A percentile compares a stretch with the other conserved stretches of the same genome.
Evolutionary conservation across 768 basidiomycete genomes (phyloP).

Genomic region (Ephemerocybe angulata): DNA sequence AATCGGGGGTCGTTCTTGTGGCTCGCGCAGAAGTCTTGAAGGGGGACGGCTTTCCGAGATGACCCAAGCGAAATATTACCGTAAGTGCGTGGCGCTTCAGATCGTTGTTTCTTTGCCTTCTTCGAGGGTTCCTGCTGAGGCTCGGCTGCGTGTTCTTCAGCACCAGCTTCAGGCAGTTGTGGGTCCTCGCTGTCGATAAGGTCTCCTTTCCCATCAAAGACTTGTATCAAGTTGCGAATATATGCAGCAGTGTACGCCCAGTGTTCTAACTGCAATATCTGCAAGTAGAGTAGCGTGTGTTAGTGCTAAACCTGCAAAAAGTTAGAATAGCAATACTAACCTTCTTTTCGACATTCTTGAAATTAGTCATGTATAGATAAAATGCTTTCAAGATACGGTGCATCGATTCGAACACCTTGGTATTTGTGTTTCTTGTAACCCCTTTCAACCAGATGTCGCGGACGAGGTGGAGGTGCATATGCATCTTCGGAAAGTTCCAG

Average conservation of each 20-base stretch:
- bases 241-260: background rate
- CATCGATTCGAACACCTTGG: conserved; percentile 24
- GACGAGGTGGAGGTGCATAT: conserved; percentile 25
- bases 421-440: conserved; percentile 27
- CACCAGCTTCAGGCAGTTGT: no score
- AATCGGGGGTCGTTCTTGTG: no score
- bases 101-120: no score
- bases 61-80: no score
- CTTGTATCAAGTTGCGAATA: background rate
- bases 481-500: conserved; percentile 33
- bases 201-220: background rate
- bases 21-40: no score
- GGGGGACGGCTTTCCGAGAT: no score
- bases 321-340: no score
- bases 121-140: no score
- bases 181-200: no score
- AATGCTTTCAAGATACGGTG: conserved; percentile 24
- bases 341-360: conserved; percentile 27
- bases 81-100: no score
- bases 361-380: conserved; percentile 28
- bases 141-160: no score
- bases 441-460: conserved; percentile 31
- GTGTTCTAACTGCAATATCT: conserved; percentile 1
- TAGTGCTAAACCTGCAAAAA: no score
- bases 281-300: background rate